Base-by-base conservation (phyloP, 2,329 filamentous ascomycete species). In the Alternaria arbusti region DNA sequence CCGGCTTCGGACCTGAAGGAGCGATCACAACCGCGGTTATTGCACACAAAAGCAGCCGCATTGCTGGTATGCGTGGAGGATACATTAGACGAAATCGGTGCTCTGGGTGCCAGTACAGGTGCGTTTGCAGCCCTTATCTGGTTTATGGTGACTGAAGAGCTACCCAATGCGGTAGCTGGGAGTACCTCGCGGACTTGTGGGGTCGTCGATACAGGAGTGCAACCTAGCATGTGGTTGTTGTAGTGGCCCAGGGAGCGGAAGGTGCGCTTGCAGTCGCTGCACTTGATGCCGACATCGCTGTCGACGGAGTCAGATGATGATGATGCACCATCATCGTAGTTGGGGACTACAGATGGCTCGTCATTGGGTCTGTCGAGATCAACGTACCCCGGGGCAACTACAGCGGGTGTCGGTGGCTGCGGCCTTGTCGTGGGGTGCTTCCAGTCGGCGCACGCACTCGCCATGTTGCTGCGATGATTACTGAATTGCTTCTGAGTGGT, bases 151-250 rank as follows among this genome's bases (percentile, higher is more conserved):
- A 26, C 4, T 13, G 25, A 4, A 8, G 15, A 17, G 13, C 17
- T 22, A 15, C 17, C n/a, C n/a, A 40, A 10, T 23, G 4, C 12
- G 40, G 17, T 36, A 20, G 20, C 51, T 2, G 46, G 28, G n/a
- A 10, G 40, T 6, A 36, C 28, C 28, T 51, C n/a, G 17, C 20
- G 5, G 44, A 20, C 20, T 17, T 40, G 54, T 26, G n/a, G 3
- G 12, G 45, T 2, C 15, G 49, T 36, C 10, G n/a, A 26, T 22
- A 61, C 15, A 23, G 59, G 50, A 15, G 32, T 32, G 45, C 76
- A 78, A n/a, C 64, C 55, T n/a, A 78, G 59, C 9, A 65, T 44
- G 45, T 77, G 75, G n/a, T 60, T 56, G 32, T 66, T 60, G 50
- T 63, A 74, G 7, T 36, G 13, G 10, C 59, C 65, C 47, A 52